These are phyloP conservation scores for Diaporthe citrichinensis DNA, from an alignment of 2,329 filamentous ascomycete species.

Conservation along the genomic window DNA sequence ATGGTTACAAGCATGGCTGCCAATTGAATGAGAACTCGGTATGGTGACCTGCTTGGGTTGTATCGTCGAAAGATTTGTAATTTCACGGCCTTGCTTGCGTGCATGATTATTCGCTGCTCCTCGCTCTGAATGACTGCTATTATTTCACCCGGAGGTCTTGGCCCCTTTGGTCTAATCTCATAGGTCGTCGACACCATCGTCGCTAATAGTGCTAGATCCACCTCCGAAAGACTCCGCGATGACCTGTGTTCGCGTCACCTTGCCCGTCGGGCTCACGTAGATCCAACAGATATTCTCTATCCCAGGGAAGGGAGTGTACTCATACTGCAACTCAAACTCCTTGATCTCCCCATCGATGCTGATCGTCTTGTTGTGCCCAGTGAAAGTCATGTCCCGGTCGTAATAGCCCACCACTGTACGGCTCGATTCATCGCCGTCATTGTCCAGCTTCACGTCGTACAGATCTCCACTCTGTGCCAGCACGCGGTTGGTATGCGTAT, in stretches of 20 bases:
- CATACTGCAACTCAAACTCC: constrained; percentile 66
- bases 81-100: neutral
- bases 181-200: constrained; percentile 48
- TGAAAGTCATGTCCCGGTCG: constrained; percentile 66
- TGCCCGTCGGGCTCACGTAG: constrained; percentile 61
- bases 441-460: constrained; percentile 67
- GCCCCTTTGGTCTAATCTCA: constrained; percentile 7
- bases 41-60: neutral
- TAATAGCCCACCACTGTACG: constrained; percentile 64
- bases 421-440: constrained; percentile 62
- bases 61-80: neutral
- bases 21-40: neutral
- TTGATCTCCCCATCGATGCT: constrained; percentile 58
- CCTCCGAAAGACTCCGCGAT: constrained; percentile 67
- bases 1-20: neutral
- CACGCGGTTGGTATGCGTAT: constrained; percentile 69
- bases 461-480: constrained; percentile 69
- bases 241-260: constrained; percentile 65
- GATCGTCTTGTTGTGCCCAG: constrained; percentile 64
- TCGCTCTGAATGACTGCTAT: neutral
- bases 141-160: neutral
- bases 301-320: constrained; percentile 65
- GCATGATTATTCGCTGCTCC: neutral
- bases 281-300: constrained; percentile 62
- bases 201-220: constrained; percentile 65